Conservation (phyloP, 345 rosid species). For the Cardiospermum halicacabum region DNA sequence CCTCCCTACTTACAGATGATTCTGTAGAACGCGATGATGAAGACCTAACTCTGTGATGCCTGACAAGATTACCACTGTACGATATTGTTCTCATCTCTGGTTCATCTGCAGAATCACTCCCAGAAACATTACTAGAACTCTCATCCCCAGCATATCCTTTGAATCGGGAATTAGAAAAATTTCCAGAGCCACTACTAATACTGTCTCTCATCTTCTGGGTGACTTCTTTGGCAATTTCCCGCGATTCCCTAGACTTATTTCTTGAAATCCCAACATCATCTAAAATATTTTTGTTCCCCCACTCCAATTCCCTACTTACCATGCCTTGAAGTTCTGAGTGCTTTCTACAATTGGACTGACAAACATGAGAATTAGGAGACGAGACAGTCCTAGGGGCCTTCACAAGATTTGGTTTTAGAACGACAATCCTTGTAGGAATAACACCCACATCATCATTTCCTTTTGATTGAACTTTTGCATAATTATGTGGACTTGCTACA, state of each 20-base stretch:
- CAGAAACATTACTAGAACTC: constrained; percentile 63
- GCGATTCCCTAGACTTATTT: constrained; percentile 57
- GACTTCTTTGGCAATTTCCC: constrained; percentile 60
- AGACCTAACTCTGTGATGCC: constrained; percentile 35
- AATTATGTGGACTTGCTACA: constrained; percentile 27
- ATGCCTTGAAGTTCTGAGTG: constrained; percentile 32
- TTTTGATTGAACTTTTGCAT: constrained; percentile 36
- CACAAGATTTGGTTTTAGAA: constrained; percentile 80
- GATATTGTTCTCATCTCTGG: constrained; percentile 39
- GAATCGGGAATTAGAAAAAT: constrained; percentile 39
- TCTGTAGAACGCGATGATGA: constrained; percentile 46
- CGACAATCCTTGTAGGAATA: constrained; percentile 77
- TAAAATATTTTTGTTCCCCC: constrained; percentile 38
- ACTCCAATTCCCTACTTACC: constrained; percentile 29
- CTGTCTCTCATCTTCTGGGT: constrained; percentile 58
- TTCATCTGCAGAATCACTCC: constrained; percentile 69
- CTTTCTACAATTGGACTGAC: constrained; percentile 37
- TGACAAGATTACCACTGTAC: constrained; percentile 36
- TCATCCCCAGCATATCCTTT: constrained; percentile 78
- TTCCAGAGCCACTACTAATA: constrained; percentile 34
- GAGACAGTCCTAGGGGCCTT: constrained; percentile 42
- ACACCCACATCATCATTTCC: constrained; percentile 31
- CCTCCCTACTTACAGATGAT: constrained; percentile 81
- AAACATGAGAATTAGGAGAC: constrained; percentile 50
- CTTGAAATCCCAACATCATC: constrained; percentile 44